Evolutionary conservation across 2,329 filamentous ascomycete species (phyloP), one percentile per base, ranked within the genome.

Genomic region (Diaporthe citrichinensis): DNA sequence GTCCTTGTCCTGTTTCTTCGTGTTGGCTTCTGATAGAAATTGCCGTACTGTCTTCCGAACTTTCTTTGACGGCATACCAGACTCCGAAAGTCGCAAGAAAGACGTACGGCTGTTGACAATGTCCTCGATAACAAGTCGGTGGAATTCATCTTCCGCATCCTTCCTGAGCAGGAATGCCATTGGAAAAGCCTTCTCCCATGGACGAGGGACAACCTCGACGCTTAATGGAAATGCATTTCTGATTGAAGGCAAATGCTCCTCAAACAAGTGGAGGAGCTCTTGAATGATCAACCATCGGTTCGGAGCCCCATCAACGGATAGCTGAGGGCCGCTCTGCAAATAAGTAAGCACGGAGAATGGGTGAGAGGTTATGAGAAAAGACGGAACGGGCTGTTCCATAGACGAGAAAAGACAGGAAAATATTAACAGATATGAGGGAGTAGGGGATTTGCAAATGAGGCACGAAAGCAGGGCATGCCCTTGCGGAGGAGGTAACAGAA

Each of bases 151-250:
- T 46, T 90, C 88, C 0, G 86, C 86, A 58, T 88, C 86, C 0
- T 76, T 73, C 8, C 87, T 84, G 0, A 94, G 82, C 31, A 94
- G 88, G 71, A 90, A 90, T 0, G 92, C 83, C 4, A 91, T 82
- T 0, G 92, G 91, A 78, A 90, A 93, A 0, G n/a, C 49, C n/a
- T 55, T n/a, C 3, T 81, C 81, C 0, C 77, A 75, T 0, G 79
- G 76, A 0, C 83, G 81, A 0, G 82, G 76, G 1, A 89, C 82
- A 0, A 92, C 81, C 10, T 92, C 87, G 1, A 93, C 85, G 0
- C 83, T 82, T 0, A 79, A 75, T 0, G 86, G 86, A 59, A 87
- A 88, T 0, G 78, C 77, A 0, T 71, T 59, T 1, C 84, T 80
- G 0, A 93, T 81, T 0, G 77, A 76, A 0, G 81, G 76, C 2